Conservation (phyloP, 768 basidiomycete species). For the Bullera alba region DNA sequence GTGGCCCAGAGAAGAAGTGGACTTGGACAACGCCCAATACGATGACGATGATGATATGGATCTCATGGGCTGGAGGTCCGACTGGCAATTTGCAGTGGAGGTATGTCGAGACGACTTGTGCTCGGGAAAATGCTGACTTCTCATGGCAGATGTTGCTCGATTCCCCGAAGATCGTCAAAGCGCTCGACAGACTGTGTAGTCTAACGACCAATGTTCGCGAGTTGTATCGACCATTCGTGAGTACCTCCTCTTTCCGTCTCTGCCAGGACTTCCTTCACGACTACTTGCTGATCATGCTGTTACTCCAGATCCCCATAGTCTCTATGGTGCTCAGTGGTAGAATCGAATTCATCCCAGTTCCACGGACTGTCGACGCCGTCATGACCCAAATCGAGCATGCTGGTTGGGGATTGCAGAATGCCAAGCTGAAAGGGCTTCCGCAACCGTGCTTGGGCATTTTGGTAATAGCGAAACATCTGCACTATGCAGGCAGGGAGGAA, state of each 20-base stretch:
- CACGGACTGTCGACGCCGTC: slow-evolving; percentile 9
- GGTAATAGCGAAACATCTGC: slow-evolving; percentile 72
- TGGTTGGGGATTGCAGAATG: slow-evolving; percentile 34
- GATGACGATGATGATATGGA: slow-evolving; percentile 19
- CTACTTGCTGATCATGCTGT: too few species aligned
- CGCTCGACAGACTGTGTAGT: slow-evolving; percentile 25
- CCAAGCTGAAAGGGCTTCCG: slow-evolving; percentile 51
- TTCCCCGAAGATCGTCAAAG: slow-evolving; percentile 9
- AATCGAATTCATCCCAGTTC: slow-evolving; percentile 15
- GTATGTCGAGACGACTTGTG: slow-evolving; percentile 16
- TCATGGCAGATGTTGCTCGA: slow-evolving; percentile 16
- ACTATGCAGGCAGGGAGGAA: slow-evolving; percentile 65
- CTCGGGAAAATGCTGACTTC: neutral
- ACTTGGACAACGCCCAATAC: too few species aligned
- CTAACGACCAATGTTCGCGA: slow-evolving; percentile 40
- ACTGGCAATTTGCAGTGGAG: slow-evolving; percentile 60
- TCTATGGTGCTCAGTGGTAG: slow-evolving; percentile 6
- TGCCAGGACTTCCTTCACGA: neutral
- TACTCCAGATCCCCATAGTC: slow-evolving; percentile 22
- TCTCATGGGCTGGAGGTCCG: slow-evolving; percentile 53
- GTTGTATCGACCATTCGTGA: slow-evolving; percentile 38
- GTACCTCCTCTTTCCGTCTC: slow-evolving; percentile 3
- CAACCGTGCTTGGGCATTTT: slow-evolving; percentile 76
- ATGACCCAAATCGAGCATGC: slow-evolving; percentile 29
- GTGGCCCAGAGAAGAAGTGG: too few species aligned